Conservation (phyloP, 148 eudicot species). For the Cornus kousa region DNA sequence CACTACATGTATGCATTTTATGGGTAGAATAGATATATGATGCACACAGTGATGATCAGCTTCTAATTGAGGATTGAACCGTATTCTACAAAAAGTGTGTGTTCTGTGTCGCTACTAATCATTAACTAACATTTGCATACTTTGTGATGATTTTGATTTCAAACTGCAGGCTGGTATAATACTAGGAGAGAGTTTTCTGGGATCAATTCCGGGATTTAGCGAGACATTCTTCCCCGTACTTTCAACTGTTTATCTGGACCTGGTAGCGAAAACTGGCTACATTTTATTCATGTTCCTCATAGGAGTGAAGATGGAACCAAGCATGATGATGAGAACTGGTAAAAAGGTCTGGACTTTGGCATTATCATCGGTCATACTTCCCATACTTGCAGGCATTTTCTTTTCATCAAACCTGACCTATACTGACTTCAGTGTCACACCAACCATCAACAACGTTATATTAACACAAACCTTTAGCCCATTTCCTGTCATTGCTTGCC, state of each 20-base stretch:
- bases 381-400: not conserved
- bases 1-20: no score
- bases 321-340: slow-evolving; percentile 19
- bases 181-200: slow-evolving; percentile 30
- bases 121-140: not conserved
- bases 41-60: not conserved
- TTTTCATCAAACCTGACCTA: not conserved
- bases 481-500: slow-evolving; percentile 26
- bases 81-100: not conserved
- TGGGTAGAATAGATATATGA: no score
- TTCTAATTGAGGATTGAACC: not conserved
- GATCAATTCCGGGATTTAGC: slow-evolving; percentile 2
- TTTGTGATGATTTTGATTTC: not conserved
- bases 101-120: not conserved
- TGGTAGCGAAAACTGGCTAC: slow-evolving; percentile 30
- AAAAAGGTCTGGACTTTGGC: slow-evolving; percentile 32
- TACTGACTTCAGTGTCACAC: no score
- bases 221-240: slow-evolving; percentile 17
- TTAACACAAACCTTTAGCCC: slow-evolving; percentile 12
- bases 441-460: not conserved
- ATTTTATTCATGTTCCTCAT: slow-evolving; percentile 34
- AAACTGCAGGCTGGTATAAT: slow-evolving; percentile 31
- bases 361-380: slow-evolving; percentile 16
- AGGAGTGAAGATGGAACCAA: slow-evolving; percentile 39
- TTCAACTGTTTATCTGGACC: not conserved